Conservation (phyloP, 441 rosid genomes). For the Gossypium laxum region DNA sequence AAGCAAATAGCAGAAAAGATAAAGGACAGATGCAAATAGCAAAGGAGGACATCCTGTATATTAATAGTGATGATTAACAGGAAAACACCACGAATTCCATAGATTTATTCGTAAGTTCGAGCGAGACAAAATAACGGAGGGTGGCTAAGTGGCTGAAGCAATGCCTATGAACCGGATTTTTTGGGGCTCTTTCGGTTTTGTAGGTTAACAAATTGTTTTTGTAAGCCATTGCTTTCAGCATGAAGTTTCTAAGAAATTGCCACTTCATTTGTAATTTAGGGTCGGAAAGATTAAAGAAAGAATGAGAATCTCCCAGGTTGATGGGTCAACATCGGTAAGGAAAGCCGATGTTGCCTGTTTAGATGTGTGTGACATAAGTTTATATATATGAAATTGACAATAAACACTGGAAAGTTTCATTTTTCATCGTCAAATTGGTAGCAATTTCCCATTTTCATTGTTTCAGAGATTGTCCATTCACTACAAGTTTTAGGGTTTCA, state of each 20-base stretch:
- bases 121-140: not conserved
- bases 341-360: not conserved
- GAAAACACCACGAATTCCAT: slow-evolving; percentile 3
- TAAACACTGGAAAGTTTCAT: not conserved
- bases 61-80: slow-evolving; percentile 25
- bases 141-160: not conserved
- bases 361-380: not conserved
- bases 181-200: not conserved
- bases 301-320: not conserved
- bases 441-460: not conserved
- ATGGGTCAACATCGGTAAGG: not conserved
- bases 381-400: not conserved
- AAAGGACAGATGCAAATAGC: slow-evolving; percentile 69
- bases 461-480: not conserved
- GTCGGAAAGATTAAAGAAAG: not conserved
- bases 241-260: not conserved
- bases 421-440: not conserved
- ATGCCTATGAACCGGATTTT: slow-evolving; percentile 22
- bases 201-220: not conserved
- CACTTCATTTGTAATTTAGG: not conserved
- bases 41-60: slow-evolving; percentile 58
- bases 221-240: not conserved
- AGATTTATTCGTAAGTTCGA: slow-evolving; percentile 13
- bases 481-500: not conserved
- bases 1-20: slow-evolving; percentile 35